Evolutionary conservation across 257 asterid genomes (phyloP).

Genomic region (Primulina huaijiensis): DNA sequence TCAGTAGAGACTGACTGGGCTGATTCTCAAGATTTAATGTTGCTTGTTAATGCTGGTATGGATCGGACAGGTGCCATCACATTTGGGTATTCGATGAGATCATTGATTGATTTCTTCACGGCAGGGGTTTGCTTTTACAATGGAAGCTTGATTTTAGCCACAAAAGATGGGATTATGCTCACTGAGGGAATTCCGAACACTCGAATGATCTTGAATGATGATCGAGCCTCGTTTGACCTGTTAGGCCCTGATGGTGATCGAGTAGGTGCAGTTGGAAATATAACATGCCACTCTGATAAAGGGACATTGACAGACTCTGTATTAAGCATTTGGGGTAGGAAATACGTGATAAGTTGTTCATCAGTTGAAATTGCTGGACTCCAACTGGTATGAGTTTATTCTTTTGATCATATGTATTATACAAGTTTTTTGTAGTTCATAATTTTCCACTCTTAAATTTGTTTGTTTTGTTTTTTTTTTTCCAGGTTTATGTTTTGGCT

Average conservation of each 20-base stretch:
- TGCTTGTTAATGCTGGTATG: constrained; percentile 32
- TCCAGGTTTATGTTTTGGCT: constrained; percentile 45
- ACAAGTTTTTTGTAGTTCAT: neutral
- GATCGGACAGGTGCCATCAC: constrained; percentile 40
- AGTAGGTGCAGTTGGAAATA: constrained; percentile 29
- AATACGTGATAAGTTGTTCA: constrained; percentile 38
- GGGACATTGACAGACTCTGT: constrained; percentile 7
- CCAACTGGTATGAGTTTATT: constrained; percentile 35
- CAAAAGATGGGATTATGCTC: constrained; percentile 42
- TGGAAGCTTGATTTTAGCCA: constrained; percentile 47
- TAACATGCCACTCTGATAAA: constrained; percentile 29
- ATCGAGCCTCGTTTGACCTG: constrained; percentile 30
- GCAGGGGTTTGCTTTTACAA: constrained; percentile 19
- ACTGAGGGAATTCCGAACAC: constrained; percentile 39
- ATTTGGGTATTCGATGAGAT: constrained; percentile 37
- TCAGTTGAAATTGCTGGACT: constrained; percentile 42
- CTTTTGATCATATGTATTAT: neutral
- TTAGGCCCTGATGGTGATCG: constrained; percentile 21
- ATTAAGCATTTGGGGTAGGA: constrained; percentile 30
- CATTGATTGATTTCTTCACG: constrained; percentile 29
- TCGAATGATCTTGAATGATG: constrained; percentile 21
- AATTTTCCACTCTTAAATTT: neutral
- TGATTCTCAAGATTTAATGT: constrained; percentile 25
- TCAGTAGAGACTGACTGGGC: constrained; percentile 44
- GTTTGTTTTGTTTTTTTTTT: neutral